These are phyloP conservation scores for Podospora conica DNA, from an alignment of 495 filamentous ascomycete genomes.

Conservation along the genomic window DNA sequence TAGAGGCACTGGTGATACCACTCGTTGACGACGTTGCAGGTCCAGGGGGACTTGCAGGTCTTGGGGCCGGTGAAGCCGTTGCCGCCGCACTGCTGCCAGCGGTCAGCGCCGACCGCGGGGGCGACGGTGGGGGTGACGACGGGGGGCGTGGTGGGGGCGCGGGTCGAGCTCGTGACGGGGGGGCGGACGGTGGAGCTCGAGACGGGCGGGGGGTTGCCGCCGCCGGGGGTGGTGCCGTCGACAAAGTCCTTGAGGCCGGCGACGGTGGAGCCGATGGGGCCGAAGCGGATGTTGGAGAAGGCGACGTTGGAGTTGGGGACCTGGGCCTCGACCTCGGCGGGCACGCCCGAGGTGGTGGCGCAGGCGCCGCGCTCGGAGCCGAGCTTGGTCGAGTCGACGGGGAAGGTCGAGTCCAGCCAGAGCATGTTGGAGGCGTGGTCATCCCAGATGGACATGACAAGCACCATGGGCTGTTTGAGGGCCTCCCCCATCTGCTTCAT, in stretches of 20 bases:
- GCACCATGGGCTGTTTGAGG: slow-evolving; percentile 56
- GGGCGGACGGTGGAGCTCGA: slow-evolving; percentile 10
- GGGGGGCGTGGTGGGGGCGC: slow-evolving; percentile 14
- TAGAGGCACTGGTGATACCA: slow-evolving; percentile 43
- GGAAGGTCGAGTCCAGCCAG: slow-evolving; percentile 78
- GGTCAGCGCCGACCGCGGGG: slow-evolving; percentile 15
- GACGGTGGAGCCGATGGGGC: slow-evolving; percentile 61
- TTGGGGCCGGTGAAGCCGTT: slow-evolving; percentile 40
- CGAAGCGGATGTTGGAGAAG: slow-evolving; percentile 65
- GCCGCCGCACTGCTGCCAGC: slow-evolving; percentile 43
- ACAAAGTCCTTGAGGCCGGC: slow-evolving; percentile 17
- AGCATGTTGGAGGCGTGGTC: slow-evolving; percentile 74
- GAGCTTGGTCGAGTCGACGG: slow-evolving; percentile 41
- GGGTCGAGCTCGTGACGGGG: slow-evolving; percentile 10
- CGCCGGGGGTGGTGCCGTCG: slow-evolving; percentile 12
- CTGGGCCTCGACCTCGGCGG: slow-evolving; percentile 51
- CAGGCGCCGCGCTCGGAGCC: slow-evolving; percentile 70
- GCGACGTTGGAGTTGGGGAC: slow-evolving; percentile 47
- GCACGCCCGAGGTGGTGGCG: slow-evolving; percentile 52
- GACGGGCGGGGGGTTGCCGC: slow-evolving; percentile 1
- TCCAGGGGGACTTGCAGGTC: slow-evolving; percentile 31
- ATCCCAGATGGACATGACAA: slow-evolving; percentile 77
- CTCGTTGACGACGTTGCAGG: slow-evolving; percentile 24
- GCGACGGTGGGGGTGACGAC: slow-evolving; percentile 5
- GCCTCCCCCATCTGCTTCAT: slow-evolving; percentile 51